phyloP scores from a whole-genome alignment of 169 alveolate genomes.

The Plasmodium gonderi region DNA sequence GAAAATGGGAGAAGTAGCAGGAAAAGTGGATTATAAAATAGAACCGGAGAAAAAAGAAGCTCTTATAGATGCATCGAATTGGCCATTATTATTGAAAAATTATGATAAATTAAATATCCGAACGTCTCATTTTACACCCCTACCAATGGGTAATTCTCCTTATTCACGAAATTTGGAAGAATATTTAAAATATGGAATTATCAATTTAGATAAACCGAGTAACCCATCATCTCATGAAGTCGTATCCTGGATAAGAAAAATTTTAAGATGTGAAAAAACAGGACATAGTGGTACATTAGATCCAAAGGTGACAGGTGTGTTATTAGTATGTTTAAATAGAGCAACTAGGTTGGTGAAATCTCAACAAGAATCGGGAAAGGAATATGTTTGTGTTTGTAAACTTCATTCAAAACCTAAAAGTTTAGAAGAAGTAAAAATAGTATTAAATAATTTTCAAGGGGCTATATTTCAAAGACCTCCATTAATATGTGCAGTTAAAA shows the following conservation, averaged over 20 bases:
- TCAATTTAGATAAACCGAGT: constrained; percentile 99
- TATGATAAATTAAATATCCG: constrained; percentile 96
- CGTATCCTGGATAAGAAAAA: constrained; percentile 99
- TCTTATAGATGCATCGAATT: constrained; percentile 22
- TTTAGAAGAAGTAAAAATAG: constrained; percentile 82
- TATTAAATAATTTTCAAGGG: constrained; percentile 97
- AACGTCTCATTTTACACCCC: constrained; percentile 99
- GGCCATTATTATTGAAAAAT: constrained; percentile 87
- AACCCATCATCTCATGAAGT: constrained; percentile 99
- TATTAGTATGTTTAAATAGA: constrained; percentile 98
- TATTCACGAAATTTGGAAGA: constrained; percentile 95
- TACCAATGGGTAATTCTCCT: constrained; percentile 99
- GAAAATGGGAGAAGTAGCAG: constrained; percentile 25
- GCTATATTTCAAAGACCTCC: constrained; percentile 99
- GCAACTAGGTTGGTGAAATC: constrained; percentile 99
- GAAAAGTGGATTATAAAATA: constrained; percentile 24
- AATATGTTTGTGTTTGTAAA: constrained; percentile 97
- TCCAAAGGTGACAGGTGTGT: constrained; percentile 99
- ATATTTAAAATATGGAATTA: constrained; percentile 97
- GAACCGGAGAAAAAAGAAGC: constrained; percentile 72
- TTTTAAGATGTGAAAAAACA: constrained; percentile 99
- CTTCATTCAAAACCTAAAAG: constrained; percentile 92
- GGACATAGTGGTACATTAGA: constrained; percentile 99
- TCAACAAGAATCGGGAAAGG: constrained; percentile 99
- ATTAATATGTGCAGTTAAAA: constrained; percentile 98